Percentiles rank a stretch among this genome's conserved stretches.
Conservation (phyloP, 495 filamentous ascomycete genomes). For the Aspergillus ellipticus region DNA sequence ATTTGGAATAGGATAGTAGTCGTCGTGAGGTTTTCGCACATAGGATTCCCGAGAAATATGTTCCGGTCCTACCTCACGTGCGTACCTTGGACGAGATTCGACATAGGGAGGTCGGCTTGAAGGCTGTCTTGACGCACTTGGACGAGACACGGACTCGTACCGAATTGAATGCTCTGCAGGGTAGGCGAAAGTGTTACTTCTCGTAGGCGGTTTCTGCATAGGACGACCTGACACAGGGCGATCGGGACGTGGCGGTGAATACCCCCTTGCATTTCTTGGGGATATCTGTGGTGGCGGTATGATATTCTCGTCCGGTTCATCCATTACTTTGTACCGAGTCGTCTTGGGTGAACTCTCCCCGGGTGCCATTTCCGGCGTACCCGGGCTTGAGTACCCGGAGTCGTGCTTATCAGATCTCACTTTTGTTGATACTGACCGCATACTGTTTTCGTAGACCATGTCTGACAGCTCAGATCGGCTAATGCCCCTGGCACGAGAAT, state of each 20-base stretch:
- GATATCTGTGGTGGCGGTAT: conserved; percentile 20
- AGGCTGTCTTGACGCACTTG: conserved; percentile 6
- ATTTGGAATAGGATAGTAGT: background rate
- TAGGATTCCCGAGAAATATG: background rate
- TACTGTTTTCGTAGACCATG: conserved; percentile 22
- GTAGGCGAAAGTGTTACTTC: conserved; percentile 22
- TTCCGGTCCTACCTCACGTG: conserved; percentile 12
- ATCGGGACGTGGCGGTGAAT: conserved; percentile 18
- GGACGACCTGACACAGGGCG: conserved; percentile 3
- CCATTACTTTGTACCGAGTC: conserved; percentile 32
- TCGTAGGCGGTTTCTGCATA: conserved; percentile 9
- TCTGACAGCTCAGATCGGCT: conserved; percentile 22
- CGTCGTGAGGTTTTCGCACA: background rate
- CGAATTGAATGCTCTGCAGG: conserved; percentile 2
- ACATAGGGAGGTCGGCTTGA: conserved; percentile 14
- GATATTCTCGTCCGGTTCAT: conserved; percentile 31
- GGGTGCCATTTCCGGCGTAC: conserved; percentile 34
- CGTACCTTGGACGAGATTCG: conserved; percentile 12
- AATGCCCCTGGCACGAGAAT: conserved; percentile 23
- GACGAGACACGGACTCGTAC: background rate
- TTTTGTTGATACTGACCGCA: conserved; percentile 36
- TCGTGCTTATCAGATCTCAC: conserved; percentile 35
- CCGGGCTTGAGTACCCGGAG: conserved; percentile 46
- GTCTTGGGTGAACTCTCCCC: conserved; percentile 29
- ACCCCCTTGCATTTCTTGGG: conserved; percentile 14